Conservation (phyloP, 2,329 filamentous ascomycete genomes). For the Botrytis hyacinthi region DNA sequence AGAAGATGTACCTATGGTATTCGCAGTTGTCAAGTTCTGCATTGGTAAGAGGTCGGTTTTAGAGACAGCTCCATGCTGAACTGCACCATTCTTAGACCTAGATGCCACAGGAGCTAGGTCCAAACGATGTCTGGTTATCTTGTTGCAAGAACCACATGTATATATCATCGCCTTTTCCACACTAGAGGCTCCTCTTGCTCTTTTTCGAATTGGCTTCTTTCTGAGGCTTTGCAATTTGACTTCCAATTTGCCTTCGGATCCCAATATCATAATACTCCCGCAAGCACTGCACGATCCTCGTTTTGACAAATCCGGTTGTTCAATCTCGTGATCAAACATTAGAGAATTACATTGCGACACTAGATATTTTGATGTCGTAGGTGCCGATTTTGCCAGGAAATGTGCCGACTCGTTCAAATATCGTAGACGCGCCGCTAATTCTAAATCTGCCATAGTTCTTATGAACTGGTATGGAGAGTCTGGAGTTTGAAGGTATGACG, state of each 20-base stretch:
- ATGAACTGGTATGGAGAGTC: neutral
- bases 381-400: slow-evolving; percentile 51
- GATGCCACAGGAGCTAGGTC: slow-evolving; percentile 14
- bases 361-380: slow-evolving; percentile 58
- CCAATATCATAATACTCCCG: slow-evolving; percentile 58
- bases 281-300: slow-evolving; percentile 59
- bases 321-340: slow-evolving; percentile 48
- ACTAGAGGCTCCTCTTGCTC: slow-evolving; percentile 13
- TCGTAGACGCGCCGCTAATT: slow-evolving; percentile 36
- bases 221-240: slow-evolving; percentile 16
- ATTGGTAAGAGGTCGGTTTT: neutral
- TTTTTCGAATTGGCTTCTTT: neutral
- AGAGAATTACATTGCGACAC: slow-evolving; percentile 54
- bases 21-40: neutral
- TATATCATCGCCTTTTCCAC: slow-evolving; percentile 31
- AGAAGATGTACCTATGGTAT: slow-evolving; percentile 37
- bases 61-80: neutral
- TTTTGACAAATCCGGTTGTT: slow-evolving; percentile 48
- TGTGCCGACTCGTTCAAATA: slow-evolving; percentile 58
- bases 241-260: slow-evolving; percentile 37
- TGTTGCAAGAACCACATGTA: slow-evolving; percentile 33
- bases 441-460: slow-evolving; percentile 30
- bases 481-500: slow-evolving; percentile 1
- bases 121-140: slow-evolving; percentile 30
- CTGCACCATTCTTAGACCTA: slow-evolving; percentile 8